A percentile compares a stretch with the other conserved stretches of the same genome.
phyloP scores from a whole-genome alignment of 768 basidiomycete species.

The Leccinellum rugosiceps region DNA sequence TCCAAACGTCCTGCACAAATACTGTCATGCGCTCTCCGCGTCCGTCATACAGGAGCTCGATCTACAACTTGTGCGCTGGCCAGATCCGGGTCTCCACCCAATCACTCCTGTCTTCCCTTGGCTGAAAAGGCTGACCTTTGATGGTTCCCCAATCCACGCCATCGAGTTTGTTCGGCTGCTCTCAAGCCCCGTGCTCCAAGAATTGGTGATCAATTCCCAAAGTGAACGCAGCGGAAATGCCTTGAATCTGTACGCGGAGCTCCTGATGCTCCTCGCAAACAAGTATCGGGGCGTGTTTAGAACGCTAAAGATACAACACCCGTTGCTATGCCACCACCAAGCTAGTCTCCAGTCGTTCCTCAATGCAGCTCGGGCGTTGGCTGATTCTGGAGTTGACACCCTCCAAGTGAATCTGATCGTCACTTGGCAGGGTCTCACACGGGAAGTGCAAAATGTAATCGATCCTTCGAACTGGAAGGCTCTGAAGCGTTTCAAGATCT shows the following conservation, averaged over 20 bases:
- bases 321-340: constrained; percentile 15
- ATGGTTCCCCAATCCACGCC: constrained; percentile 18
- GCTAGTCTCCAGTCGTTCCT: constrained; percentile 15
- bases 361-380: constrained; percentile 13
- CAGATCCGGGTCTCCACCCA: constrained; percentile 16
- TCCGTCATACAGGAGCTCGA: constrained; percentile 20
- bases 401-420: constrained; percentile 18
- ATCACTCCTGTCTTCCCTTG: constrained; percentile 21
- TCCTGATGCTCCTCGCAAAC: constrained; percentile 20
- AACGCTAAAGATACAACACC: constrained; percentile 17
- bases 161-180: constrained; percentile 21
- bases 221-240: constrained; percentile 7
- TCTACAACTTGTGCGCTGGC: constrained; percentile 23
- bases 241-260: constrained; percentile 13
- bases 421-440: constrained; percentile 13
- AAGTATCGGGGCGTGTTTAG: constrained; percentile 22
- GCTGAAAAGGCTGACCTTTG: constrained; percentile 19
- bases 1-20: constrained; percentile 27
- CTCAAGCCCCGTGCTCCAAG: constrained; percentile 16
- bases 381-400: constrained; percentile 10
- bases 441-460: constrained; percentile 21
- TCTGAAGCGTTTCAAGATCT: constrained; percentile 14
- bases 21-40: constrained; percentile 18
- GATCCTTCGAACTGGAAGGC: constrained; percentile 17
- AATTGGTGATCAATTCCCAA: constrained; percentile 19